Evolutionary conservation across 2,329 filamentous ascomycete species (phyloP), one percentile per base, ranked within the genome.

Genomic region (Coniochaeta hoffmannii): DNA sequence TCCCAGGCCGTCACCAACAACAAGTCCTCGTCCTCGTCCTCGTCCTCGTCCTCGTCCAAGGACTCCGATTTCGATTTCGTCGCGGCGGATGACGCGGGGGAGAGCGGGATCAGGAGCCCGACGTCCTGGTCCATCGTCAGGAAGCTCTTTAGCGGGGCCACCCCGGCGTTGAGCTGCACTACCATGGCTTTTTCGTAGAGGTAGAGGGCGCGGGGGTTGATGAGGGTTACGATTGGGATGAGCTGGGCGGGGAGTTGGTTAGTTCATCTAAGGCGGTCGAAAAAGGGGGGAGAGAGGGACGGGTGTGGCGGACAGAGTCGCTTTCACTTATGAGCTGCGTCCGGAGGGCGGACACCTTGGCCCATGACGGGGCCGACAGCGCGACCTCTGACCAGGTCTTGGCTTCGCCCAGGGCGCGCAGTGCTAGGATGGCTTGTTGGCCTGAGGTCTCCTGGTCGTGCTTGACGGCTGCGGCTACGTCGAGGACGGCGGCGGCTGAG

Each of bases 141-240:
- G 31, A 54, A 54, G 24, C 17, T 44, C 31, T 50, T 49, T n/a
- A 44, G 35, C 10, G 10, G 17, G 4, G 53, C 31, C 10, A 28
- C 31, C 38, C 53, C 53, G 26, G 8, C 12, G 53, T 50, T 31
- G n/a, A 54, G 41, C 17, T 54, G 53, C 30, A 54, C 53, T 14
- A 54, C 53, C 53, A 54, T 50, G 38, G 53, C 53, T 8, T 54
- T 54, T n/a, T 50, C 35, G 24, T 41, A 54, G 31, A 54, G 53
- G 41, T 54, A 54, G 11, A 54, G 36, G 15, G 53, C 53, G 1
- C 15, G 8, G 3, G 53, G 26, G 53, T 54, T 54, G 8, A 54
- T 17, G n/a, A 4, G 19, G 1, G 12, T 31, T 11, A 41, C 35
- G n/a, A 28, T 44, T 14, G 36, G 17, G 15, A 53, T 32, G 24